Evolutionary conservation across 2,329 filamentous ascomycete genomes (phyloP).

Genomic region (Uncinocarpus reesii): DNA sequence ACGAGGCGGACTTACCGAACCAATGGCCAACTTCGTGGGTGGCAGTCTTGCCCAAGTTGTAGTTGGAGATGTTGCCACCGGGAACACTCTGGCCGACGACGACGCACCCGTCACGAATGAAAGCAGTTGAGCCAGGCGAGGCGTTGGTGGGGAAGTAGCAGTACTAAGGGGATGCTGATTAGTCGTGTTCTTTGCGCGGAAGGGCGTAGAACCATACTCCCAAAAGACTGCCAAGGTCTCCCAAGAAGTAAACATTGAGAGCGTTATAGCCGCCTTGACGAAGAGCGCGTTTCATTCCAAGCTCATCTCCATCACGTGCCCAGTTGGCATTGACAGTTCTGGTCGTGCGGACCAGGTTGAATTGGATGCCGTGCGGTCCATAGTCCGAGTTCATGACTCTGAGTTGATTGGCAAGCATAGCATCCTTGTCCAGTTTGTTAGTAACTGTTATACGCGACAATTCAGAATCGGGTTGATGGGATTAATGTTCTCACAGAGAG

Average conservation of each 20-base stretch:
- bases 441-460: neutral
- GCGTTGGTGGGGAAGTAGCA: conserved; percentile 17
- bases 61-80: conserved; percentile 17
- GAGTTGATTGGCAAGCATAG: conserved; percentile 16
- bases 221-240: conserved; percentile 3
- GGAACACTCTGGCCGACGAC: conserved; percentile 20
- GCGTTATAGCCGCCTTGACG: conserved; percentile 22
- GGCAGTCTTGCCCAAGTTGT: conserved; percentile 22
- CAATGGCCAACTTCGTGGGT: conserved; percentile 29
- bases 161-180: neutral
- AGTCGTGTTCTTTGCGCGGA: neutral
- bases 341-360: conserved; percentile 12
- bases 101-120: conserved; percentile 21
- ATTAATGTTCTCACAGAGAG: conserved; percentile 24
- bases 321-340: conserved; percentile 16
- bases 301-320: conserved; percentile 13
- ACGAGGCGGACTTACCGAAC: conserved; percentile 20
- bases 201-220: neutral
- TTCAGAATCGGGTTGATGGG: conserved; percentile 1
- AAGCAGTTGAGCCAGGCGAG: conserved; percentile 15
- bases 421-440: conserved; percentile 6
- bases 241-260: conserved; percentile 24
- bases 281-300: conserved; percentile 16
- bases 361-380: conserved; percentile 13
- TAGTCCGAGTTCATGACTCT: conserved; percentile 16